Evolutionary conservation across 2,329 filamentous ascomycete species (phyloP).

Genomic region (Epichloe sibirici): DNA sequence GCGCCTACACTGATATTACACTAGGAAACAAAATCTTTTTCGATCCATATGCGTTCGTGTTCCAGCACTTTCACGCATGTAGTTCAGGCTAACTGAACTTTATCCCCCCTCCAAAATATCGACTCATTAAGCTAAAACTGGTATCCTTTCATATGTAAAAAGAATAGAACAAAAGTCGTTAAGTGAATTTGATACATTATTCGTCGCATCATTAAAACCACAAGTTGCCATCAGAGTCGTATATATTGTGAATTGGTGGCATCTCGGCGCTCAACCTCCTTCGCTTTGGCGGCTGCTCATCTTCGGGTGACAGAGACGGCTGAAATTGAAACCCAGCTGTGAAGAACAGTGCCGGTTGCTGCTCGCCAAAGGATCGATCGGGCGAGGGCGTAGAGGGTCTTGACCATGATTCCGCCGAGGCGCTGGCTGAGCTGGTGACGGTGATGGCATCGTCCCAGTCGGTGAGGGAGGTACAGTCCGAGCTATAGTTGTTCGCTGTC

Average conservation of each 20-base stretch:
- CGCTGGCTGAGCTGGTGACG: not conserved
- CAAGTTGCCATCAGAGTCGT: not conserved
- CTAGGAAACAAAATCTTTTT: not conserved
- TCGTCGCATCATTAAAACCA: not conserved
- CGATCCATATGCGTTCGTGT: not conserved
- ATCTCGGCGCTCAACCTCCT: not conserved
- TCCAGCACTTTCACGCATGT: not conserved
- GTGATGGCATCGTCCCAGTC: not conserved
- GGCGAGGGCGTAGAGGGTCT: not conserved
- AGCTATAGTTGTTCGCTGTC: not conserved
- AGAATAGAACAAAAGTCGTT: no score
- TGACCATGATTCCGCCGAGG: not conserved
- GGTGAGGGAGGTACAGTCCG: not conserved
- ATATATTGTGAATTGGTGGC: not conserved
- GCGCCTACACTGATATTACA: not conserved
- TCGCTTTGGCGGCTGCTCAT: not conserved
- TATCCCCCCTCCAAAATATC: no score
- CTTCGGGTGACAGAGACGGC: not conserved
- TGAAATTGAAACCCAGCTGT: not conserved
- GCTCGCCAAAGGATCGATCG: not conserved
- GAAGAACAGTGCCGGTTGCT: not conserved
- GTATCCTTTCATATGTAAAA: no score
- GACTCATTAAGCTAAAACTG: no score
- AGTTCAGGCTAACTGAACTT: no score
- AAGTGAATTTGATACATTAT: not conserved